Base-by-base conservation (phyloP, 148 eudicot species). In the Oxyria digyna region DNA sequence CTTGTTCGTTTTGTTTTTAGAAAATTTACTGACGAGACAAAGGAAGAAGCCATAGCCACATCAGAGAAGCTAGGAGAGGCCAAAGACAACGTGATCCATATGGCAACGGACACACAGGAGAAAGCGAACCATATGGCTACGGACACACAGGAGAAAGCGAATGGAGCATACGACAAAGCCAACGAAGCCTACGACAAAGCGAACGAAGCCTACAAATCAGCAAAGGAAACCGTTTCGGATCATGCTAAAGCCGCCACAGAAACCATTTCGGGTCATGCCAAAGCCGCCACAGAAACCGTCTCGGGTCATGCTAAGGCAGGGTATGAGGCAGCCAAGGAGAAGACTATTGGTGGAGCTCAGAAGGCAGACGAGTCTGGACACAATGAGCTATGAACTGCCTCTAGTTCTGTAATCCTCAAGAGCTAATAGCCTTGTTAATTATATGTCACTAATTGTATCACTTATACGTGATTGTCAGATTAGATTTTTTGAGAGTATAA, bases 121-220 rank as follows among this genome's bases (percentile, higher is more conserved):
- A 54, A 54, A 24, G 62, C 64, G 5, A 57, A 15, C 37, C 38
- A 54, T 8, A 54, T 54, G 62, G 62, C 62, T 3, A 11, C 31
- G 6, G 62, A 24, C 8, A 54, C 62, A 54, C 62, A 54, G 12
- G 62, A 54, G 15, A 54, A 54, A 24, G 62, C 64, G 5, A 57
- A 15, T 20, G 62, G 24, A 24, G 62, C 62, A 32, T 55, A 55
- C 31, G 33, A 55, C 20, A 20, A 26, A 10, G 57, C 57, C 7
- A 50, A 50, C n/a, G 62, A 24, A 27, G 62, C 62, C 31, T 54
- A 54, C 13, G 62, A 7, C 55, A 49, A 49, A 49, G 55, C 62
- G 31, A 54, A 23, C 31, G 62, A 55, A 27, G 63, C 64, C 64
- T 57, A 57, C 35, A 20, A 57, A 24, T 54, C 62, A 12, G 62